Conservation (phyloP, 2,329 filamentous ascomycete genomes). For the Calonectria leucothoes region DNA sequence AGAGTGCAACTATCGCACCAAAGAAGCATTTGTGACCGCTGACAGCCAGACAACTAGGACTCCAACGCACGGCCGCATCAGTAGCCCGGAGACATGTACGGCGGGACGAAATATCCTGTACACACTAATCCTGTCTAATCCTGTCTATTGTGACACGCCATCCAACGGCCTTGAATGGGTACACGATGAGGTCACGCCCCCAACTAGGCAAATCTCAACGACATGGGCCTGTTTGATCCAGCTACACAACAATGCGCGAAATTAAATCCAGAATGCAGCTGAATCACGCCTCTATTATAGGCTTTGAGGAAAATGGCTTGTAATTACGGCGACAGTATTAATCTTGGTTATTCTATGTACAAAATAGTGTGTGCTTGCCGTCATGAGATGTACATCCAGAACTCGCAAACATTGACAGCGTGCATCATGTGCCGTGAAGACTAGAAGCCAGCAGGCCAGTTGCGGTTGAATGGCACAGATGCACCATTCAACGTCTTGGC, state of each 20-base stretch:
- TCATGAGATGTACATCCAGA: not conserved
- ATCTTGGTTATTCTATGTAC: not conserved
- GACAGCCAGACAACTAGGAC: not conserved
- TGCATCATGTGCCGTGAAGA: not conserved
- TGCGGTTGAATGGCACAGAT: not conserved
- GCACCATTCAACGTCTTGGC: not conserved
- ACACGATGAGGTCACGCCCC: not conserved
- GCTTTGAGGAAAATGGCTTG: not conserved
- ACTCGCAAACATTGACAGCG: not conserved
- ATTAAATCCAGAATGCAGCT: not conserved
- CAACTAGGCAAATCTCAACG: too few relatives aligned
- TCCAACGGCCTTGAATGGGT: not conserved
- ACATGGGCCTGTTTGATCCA: too few relatives aligned
- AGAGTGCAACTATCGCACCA: not conserved
- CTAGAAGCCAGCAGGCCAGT: not conserved
- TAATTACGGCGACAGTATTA: not conserved
- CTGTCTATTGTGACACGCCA: not conserved
- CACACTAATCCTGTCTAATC: too few relatives aligned
- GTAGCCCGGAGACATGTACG: not conserved
- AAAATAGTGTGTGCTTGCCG: not conserved
- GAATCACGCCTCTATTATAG: not conserved
- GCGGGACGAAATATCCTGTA: too few relatives aligned
- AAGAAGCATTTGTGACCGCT: not conserved
- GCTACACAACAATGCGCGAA: not conserved
- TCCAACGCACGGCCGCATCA: not conserved